Base-by-base conservation (phyloP, 208 protist genomes). In the Acanthamoeba culbertsoni region DNA sequence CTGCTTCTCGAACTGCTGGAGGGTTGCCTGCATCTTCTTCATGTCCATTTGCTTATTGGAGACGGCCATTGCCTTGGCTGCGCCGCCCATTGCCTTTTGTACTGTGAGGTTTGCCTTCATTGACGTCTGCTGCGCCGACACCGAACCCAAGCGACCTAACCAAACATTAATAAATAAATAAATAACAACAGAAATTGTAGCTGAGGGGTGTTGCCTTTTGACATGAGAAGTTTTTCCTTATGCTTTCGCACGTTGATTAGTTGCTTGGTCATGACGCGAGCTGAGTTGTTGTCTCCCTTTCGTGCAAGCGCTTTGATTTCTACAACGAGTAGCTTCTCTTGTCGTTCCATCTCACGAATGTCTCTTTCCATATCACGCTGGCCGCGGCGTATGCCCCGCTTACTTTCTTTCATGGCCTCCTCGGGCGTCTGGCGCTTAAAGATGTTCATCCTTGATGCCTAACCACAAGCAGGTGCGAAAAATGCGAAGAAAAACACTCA, bases 1-100 rank as follows among this genome's bases (percentile, higher is more conserved):
- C 53, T 89, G 79, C 35, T 65, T 89, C 79, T 89, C 79, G 26
- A 89, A 89, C 53, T 89, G 79, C 53, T 65, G 43, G 79, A 89
- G 79, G 18, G 79, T 89, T 0, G 79, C 79, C 53, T 89, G 79
- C 48, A 89, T 31, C 51, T 89, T 89, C 45, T 57, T 43, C 10
- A 63, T 6, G 51, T 89, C 53, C 51, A 89, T 65, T 33, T 89
- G 79, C 79, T 89, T 89, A 31, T 89, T 89, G 31, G 79, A 89
- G 35, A 63, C 79, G 51, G 79, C 79, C 79, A 89, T 89, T 31
- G 79, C 79, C 79, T 89, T 89, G 31, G 71, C 71, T 14, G 71
- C 71, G 1, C 71, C 71, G 71, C 71, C 71, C 71, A 82, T 82
- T 35, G 71, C 71, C 71, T 82, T 82, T 26, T 82, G 71, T 5